A percentile compares a stretch with the other conserved stretches of the same genome.
Conservation (phyloP, 2,329 filamentous ascomycete species). For the Allantophomopsis lycopodina region DNA sequence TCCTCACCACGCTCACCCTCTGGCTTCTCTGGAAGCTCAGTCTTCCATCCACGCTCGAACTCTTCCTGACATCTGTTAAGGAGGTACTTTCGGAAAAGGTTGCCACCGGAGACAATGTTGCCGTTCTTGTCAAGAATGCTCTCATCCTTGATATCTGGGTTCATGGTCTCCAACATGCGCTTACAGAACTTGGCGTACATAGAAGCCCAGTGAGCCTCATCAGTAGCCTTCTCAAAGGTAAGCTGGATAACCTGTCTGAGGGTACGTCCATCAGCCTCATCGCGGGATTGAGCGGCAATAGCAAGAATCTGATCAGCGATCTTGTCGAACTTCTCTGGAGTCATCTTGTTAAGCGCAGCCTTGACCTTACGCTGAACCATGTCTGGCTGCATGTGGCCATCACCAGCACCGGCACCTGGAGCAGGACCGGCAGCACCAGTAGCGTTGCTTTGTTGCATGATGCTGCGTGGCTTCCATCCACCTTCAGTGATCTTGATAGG, state of each 20-base stretch:
- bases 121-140: constrained; percentile 84
- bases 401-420: constrained; percentile 28
- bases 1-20: constrained; percentile 45
- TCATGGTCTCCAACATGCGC: constrained; percentile 93
- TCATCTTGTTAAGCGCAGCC: constrained; percentile 99
- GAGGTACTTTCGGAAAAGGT: constrained; percentile 94
- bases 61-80: constrained; percentile 98
- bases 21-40: constrained; percentile 66
- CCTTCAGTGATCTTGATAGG: constrained; percentile 56
- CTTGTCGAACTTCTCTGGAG: constrained; percentile 94
- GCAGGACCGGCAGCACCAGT: constrained; percentile 24
- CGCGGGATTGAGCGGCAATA: constrained; percentile 90
- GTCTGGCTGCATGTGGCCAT: constrained; percentile 65
- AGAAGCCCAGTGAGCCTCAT: constrained; percentile 94
- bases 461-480: constrained; percentile 81
- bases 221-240: constrained; percentile 97
- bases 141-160: constrained; percentile 86
- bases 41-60: constrained; percentile 95
- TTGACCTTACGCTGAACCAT: constrained; percentile 98
- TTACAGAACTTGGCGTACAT: constrained; percentile 99
- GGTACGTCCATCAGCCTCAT: constrained; percentile 86
- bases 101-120: constrained; percentile 80
- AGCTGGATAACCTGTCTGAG: constrained; percentile 96
- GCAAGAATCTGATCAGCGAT: constrained; percentile 86
- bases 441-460: constrained; percentile 30